phyloP scores from a whole-genome alignment of 2,329 filamentous ascomycete species.

The Arthrocladium fulminans region DNA sequence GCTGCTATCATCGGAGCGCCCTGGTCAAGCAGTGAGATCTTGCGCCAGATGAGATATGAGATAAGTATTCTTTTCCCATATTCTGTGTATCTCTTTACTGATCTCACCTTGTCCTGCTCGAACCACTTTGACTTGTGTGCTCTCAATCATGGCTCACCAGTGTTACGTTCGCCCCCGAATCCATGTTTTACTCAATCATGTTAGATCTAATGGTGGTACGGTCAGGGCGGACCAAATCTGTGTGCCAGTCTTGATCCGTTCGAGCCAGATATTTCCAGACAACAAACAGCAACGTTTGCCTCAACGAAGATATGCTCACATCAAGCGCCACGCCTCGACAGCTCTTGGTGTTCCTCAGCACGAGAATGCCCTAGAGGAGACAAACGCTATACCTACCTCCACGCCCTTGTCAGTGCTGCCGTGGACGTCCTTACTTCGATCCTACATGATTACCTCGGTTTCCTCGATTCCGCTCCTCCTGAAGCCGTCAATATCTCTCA shows the following conservation, averaged over 20 bases:
- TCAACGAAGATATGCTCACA: conserved; percentile 17
- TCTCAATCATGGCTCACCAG: neutral
- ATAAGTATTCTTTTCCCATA: neutral
- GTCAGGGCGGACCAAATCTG: neutral
- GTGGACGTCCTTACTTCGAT: conserved; percentile 18
- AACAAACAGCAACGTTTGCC: neutral
- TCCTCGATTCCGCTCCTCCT: conserved; percentile 46
- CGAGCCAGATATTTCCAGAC: neutral
- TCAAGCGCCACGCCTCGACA: conserved; percentile 15
- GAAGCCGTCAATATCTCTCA: conserved; percentile 57
- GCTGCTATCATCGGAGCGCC: conserved; percentile 4
- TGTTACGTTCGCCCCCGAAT: neutral
- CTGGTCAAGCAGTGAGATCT: no score
- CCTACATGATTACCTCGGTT: conserved; percentile 22
- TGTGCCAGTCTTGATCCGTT: neutral
- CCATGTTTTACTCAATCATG: neutral
- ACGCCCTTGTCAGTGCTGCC: conserved; percentile 20
- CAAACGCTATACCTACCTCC: conserved; percentile 7
- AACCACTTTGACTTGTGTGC: neutral
- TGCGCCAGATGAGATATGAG: neutral
- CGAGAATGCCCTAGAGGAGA: neutral
- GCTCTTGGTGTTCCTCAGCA: neutral
- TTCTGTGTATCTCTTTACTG: neutral
- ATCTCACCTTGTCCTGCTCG: neutral
- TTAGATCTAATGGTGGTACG: neutral